These are phyloP conservation scores for Trichoderma afroharzianum DNA, from an alignment of 2,329 filamentous ascomycete genomes.

Conservation along the genomic window DNA sequence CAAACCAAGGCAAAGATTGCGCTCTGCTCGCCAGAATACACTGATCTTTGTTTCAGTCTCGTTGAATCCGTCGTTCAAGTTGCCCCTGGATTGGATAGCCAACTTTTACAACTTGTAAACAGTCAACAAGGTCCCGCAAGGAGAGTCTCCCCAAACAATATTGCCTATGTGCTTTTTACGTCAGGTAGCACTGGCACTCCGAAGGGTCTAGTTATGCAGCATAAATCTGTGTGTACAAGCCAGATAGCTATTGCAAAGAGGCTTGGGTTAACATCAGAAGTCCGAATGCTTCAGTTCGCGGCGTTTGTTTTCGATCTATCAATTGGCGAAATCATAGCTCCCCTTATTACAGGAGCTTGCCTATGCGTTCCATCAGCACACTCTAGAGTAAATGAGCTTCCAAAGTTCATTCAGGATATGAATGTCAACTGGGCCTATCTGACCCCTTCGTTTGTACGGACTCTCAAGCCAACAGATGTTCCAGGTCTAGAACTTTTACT, in stretches of 20 bases:
- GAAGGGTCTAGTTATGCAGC: constrained; percentile 33
- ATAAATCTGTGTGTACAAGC: constrained; percentile 14
- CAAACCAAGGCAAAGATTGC: background rate
- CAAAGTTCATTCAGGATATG: background rate
- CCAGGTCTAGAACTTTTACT: constrained; percentile 3
- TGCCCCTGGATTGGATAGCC: background rate
- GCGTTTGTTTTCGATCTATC: constrained; percentile 20
- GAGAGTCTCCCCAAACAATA: background rate
- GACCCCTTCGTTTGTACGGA: constrained; percentile 3
- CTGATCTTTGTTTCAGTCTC: background rate
- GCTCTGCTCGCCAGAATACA: background rate
- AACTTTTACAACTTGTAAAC: background rate
- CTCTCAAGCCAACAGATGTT: background rate
- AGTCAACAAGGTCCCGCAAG: background rate
- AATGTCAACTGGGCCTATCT: background rate
- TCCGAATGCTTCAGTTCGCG: constrained; percentile 18
- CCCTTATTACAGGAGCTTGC: constrained; percentile 18
- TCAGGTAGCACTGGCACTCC: constrained; percentile 49
- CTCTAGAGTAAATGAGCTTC: constrained; percentile 12
- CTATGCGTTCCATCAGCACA: constrained; percentile 22
- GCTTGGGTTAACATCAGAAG: background rate
- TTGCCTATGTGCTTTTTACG: constrained; percentile 44
- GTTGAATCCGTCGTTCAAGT: background rate
- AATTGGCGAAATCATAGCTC: constrained; percentile 13
- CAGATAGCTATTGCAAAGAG: background rate